Evolutionary conservation across 2,329 filamentous ascomycete genomes (phyloP).

Genomic region (Huntiella moniliformis): DNA sequence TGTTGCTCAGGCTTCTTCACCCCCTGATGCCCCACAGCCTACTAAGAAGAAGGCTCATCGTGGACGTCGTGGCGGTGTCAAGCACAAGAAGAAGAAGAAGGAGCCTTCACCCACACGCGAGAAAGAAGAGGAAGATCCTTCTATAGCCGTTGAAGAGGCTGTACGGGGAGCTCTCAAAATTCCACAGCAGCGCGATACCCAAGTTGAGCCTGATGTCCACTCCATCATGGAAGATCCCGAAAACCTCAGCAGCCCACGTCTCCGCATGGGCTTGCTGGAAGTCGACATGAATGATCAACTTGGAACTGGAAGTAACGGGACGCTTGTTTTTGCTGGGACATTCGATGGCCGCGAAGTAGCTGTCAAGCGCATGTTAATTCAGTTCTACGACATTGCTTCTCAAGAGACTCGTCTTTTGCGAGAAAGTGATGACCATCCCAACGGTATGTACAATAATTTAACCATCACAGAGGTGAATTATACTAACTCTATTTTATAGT

Average conservation of each 20-base stretch:
- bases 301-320: slow-evolving; percentile 84
- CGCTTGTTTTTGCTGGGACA: slow-evolving; percentile 81
- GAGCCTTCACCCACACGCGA: slow-evolving; percentile 31
- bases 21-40: slow-evolving; percentile 16
- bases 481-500: slow-evolving; percentile 31
- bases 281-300: slow-evolving; percentile 45
- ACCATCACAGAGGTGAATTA: neutral
- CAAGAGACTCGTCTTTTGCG: slow-evolving; percentile 81
- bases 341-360: slow-evolving; percentile 88
- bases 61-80: slow-evolving; percentile 52
- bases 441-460: slow-evolving; percentile 29
- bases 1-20: slow-evolving; percentile 12
- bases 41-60: slow-evolving; percentile 48
- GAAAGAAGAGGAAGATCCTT: slow-evolving; percentile 25
- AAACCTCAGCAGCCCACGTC: slow-evolving; percentile 38
- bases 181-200: slow-evolving; percentile 26
- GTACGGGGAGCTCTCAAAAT: slow-evolving; percentile 40
- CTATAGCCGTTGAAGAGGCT: slow-evolving; percentile 37
- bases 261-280: slow-evolving; percentile 44
- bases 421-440: slow-evolving; percentile 87
- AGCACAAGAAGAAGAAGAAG: slow-evolving; percentile 40
- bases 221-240: slow-evolving; percentile 38
- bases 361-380: slow-evolving; percentile 89
- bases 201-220: slow-evolving; percentile 41
- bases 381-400: slow-evolving; percentile 88